Evolutionary conservation across 1,284 basidiomycete species (phyloP), one percentile per base, ranked within the genome.

Genomic region (Meira nashicola): DNA sequence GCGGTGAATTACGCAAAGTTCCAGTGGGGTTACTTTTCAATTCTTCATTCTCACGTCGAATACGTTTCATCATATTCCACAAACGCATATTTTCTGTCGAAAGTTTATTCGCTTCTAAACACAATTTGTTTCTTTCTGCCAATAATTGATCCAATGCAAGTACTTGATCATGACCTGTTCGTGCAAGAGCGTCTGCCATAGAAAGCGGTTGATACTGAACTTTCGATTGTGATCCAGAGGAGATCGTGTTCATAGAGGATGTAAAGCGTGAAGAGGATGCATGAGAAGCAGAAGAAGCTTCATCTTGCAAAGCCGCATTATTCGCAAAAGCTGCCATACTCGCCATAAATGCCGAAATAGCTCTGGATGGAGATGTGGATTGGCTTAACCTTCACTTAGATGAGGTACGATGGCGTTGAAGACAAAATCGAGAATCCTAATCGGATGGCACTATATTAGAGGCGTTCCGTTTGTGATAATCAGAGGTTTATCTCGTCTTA

Each of bases 61-160:
- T 71, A 11, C 66, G 61, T 17, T 67, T 69, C 67, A 74, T 67
- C 33, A 74, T 59, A 19, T 68, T 73, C 72, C 72, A 74, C 52
- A 74, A 69, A n/a, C 71, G 60, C 1, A 71, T 62, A 25, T 74
- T 74, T 38, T 74, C 72, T n/a, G 60, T 66, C 10, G 59, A 60
- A 37, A 74, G 65, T 57, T 73, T 73, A 54, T 60, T 62, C 15
- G 67, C 67, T 50, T 74, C 72, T 25, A 67, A 44, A 44, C 63
- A 67, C 51, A 65, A 62, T 19, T 69, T 65, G 53, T 74, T 74
- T 3, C 72, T 64, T 49, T 73, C 71, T 23, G 71, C 69, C 40
- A 74, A 52, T 15, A 73, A 64, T 17, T 66, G 63, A 39, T 74
- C 72, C 41, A 74, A 66, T 0, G 72, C 72, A 19, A 54, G 57